Evolutionary conservation across 2,329 filamentous ascomycete genomes (phyloP), one percentile per base, ranked within the genome.

Genomic region (Colletotrichum camelliae): DNA sequence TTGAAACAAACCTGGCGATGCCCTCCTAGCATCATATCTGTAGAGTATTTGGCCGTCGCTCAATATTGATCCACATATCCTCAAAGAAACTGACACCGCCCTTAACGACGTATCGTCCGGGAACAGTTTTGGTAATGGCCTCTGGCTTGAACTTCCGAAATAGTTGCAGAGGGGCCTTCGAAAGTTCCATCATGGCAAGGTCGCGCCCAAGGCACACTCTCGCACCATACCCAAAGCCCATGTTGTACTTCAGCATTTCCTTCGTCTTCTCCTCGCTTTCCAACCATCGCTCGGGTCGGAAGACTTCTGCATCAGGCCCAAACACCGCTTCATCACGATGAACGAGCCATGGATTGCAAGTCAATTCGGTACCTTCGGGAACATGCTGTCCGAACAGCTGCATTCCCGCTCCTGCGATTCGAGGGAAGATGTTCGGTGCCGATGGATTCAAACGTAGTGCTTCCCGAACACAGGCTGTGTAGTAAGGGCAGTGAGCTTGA

Each of bases 121-220:
- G 82, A 58, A 80, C 75, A 35, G 82, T 64, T 27, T 79, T 78
- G 67, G 84, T 79, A 21, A 79, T 60, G 7, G 84, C 78, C 39
- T 80, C 77, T 3, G 82, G 81, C 43, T 79, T 81, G 73, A 86
- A 88, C 1, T 79, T 83, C 7, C 85, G 81, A 64, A 88, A 84
- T 77, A 88, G 87, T 78, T 86, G 81, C 67, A 85, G 70, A 4
- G 85, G 82, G 4, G 78, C 84, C 82, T 90, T 89, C 77, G 85
- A 89, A 69, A 90, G 78, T 81, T 90, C 89, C 87, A 90, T 89
- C 79, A 87, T 84, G 2, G 88, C 89, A 74, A 91, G 87, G 66
- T 89, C 85, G 70, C 84, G 85, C 0, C 89, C 89, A 62, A 90
- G 77, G 72, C 88, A 90, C 9, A 86, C 82, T 12, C 88, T 81